A percentile compares a stretch with the other conserved stretches of the same genome.
These are phyloP conservation scores for Grosmannia huntii DNA, from an alignment of 2,329 filamentous ascomycete genomes.

Conservation along the genomic window DNA sequence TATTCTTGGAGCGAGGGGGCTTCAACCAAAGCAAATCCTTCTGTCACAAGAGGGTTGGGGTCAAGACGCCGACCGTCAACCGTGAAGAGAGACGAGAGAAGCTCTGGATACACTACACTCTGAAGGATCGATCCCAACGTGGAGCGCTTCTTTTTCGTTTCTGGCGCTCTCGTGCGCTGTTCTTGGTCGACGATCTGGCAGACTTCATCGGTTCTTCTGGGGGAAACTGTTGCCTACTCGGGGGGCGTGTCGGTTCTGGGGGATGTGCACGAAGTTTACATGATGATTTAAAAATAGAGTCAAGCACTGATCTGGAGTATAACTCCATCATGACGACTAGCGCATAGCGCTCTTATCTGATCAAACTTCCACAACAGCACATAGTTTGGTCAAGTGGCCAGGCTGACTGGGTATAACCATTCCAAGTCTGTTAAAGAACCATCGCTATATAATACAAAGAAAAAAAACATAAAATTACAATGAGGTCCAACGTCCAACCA, in stretches of 20 bases:
- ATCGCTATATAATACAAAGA: background rate
- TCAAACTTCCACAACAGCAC: constrained; percentile 16
- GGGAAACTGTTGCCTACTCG: background rate
- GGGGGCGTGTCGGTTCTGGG: background rate
- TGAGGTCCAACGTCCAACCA: no score
- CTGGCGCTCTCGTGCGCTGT: background rate
- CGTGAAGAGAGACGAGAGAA: constrained; percentile 14
- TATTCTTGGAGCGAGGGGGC: constrained; percentile 97
- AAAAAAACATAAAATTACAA: no score
- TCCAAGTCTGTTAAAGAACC: no score
- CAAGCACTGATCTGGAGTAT: constrained; percentile 73
- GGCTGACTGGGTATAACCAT: background rate
- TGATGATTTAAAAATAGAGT: constrained; percentile 99
- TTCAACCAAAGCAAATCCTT: constrained; percentile 14
- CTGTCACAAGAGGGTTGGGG: constrained; percentile 24
- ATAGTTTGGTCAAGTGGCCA: constrained; percentile 7
- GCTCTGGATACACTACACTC: constrained; percentile 9
- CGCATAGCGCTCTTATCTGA: constrained; percentile 26
- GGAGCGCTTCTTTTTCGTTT: background rate
- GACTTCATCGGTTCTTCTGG: background rate
- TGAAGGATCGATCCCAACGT: constrained; percentile 2
- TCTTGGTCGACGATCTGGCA: background rate
- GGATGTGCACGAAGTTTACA: constrained; percentile 39
- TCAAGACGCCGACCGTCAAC: constrained; percentile 15
- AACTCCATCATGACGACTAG: constrained; percentile 28